A percentile compares a stretch with the other conserved stretches of the same genome.
Conservation (phyloP, 192 early-diverging fungal genomes). For the Entomortierella parvispora region DNA sequence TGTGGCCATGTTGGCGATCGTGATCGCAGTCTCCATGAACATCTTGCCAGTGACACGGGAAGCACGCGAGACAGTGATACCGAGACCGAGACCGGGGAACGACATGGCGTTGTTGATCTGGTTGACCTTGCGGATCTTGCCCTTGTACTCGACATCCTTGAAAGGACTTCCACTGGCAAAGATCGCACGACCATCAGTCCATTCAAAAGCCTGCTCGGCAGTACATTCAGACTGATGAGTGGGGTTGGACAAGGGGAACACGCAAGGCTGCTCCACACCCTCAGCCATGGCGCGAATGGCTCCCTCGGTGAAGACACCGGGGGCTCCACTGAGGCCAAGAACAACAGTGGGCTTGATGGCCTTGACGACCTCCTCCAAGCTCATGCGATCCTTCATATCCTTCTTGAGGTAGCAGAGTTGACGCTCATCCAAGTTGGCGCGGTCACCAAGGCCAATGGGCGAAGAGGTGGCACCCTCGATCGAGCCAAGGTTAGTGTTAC, state of each 20-base stretch:
- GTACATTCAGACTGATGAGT: slow-evolving; percentile 63
- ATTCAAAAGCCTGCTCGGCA: slow-evolving; percentile 64
- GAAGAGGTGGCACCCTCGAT: slow-evolving; percentile 10
- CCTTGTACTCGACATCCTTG: slow-evolving; percentile 58
- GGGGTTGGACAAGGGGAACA: slow-evolving; percentile 65
- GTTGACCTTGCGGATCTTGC: slow-evolving; percentile 55
- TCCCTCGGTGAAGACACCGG: slow-evolving; percentile 60
- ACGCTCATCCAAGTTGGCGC: slow-evolving; percentile 55
- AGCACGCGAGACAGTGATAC: slow-evolving; percentile 61
- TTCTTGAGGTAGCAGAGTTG: slow-evolving; percentile 59
- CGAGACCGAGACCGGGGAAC: slow-evolving; percentile 66
- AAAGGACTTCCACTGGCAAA: slow-evolving; percentile 67
- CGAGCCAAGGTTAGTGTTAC: slow-evolving; percentile 35
- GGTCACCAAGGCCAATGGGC: slow-evolving; percentile 39
- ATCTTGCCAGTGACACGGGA: slow-evolving; percentile 59
- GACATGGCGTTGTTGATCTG: slow-evolving; percentile 67
- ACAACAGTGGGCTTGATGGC: slow-evolving; percentile 61
- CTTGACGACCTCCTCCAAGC: slow-evolving; percentile 59
- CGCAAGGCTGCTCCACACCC: slow-evolving; percentile 56
- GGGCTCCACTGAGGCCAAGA: slow-evolving; percentile 59
- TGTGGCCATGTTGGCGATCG: slow-evolving; percentile 61
- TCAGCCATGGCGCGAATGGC: slow-evolving; percentile 65
- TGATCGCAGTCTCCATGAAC: slow-evolving; percentile 64
- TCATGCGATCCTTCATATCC: slow-evolving; percentile 58
- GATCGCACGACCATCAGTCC: slow-evolving; percentile 63